These are phyloP conservation scores for Fusarium nematophilum DNA, from an alignment of 2,329 filamentous ascomycete species.

Conservation along the genomic window DNA sequence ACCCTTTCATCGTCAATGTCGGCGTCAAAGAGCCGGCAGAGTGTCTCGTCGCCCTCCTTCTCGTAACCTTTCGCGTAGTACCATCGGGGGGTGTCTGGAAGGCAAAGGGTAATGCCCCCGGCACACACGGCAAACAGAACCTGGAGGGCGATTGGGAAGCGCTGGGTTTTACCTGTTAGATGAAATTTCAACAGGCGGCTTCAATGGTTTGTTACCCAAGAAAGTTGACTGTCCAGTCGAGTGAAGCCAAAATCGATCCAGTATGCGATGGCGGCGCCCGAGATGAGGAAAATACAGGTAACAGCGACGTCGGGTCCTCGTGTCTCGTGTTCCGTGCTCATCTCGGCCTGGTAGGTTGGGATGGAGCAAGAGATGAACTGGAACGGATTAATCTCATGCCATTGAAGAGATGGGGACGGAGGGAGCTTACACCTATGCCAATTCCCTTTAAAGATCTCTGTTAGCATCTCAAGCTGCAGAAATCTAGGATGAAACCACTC, in stretches of 20 bases:
- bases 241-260: conserved; percentile 29
- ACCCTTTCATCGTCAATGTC: conserved; percentile 7
- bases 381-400: background rate
- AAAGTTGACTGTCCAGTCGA: conserved; percentile 17
- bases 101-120: conserved; percentile 11
- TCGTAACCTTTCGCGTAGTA: conserved; percentile 19
- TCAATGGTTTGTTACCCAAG: conserved; percentile 15
- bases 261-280: conserved; percentile 21
- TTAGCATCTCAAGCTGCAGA: background rate
- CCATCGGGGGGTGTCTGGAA: conserved; percentile 25
- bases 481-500: background rate
- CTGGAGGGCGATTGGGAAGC: conserved; percentile 7
- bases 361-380: conserved; percentile 27
- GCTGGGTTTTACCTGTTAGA: too few species aligned
- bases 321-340: conserved; percentile 4
- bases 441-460: background rate
- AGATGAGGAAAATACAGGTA: conserved; percentile 21
- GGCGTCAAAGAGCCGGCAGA: conserved; percentile 6
- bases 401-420: background rate
- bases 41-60: conserved; percentile 13
- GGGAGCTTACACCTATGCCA: background rate
- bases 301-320: conserved; percentile 21
- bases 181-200: too few species aligned
- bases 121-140: conserved; percentile 13
- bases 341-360: conserved; percentile 23